Evolutionary conservation across 805 yeast genomes (phyloP).

Genomic region (Priceomyces carsonii): DNA sequence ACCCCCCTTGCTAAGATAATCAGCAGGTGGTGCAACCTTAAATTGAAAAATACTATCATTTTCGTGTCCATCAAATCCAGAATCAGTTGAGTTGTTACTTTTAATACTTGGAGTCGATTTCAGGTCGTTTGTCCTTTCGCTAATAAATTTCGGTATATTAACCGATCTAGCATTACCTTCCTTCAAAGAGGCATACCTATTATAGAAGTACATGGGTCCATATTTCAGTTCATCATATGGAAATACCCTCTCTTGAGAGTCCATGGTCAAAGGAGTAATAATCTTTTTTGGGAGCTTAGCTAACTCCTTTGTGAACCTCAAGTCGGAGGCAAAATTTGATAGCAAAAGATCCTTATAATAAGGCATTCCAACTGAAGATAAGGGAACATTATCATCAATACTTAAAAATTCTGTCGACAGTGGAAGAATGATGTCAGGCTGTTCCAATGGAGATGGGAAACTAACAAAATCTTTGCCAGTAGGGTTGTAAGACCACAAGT

Average conservation of each 20-base stretch:
- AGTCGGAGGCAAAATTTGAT: slow-evolving; percentile 76
- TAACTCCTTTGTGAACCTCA: slow-evolving; percentile 55
- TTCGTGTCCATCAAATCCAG: slow-evolving; percentile 12
- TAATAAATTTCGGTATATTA: slow-evolving; percentile 55
- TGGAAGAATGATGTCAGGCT: slow-evolving; percentile 46
- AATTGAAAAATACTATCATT: slow-evolving; percentile 18
- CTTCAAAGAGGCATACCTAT: slow-evolving; percentile 41
- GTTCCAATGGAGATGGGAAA: slow-evolving; percentile 47
- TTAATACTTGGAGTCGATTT: neutral
- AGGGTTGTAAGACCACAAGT: slow-evolving; percentile 61
- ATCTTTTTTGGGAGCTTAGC: slow-evolving; percentile 61
- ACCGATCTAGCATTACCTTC: slow-evolving; percentile 14
- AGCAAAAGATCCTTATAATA: slow-evolving; percentile 74
- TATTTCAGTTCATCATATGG: slow-evolving; percentile 56
- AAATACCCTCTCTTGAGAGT: slow-evolving; percentile 14
- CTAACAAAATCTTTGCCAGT: slow-evolving; percentile 34
- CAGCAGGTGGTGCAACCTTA: slow-evolving; percentile 9
- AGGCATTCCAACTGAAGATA: slow-evolving; percentile 82
- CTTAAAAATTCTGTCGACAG: slow-evolving; percentile 25
- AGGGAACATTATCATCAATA: slow-evolving; percentile 53
- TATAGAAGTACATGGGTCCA: slow-evolving; percentile 55
- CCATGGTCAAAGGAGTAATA: slow-evolving; percentile 47
- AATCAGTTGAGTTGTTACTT: neutral
- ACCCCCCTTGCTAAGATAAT: neutral
- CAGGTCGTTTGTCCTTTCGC: slow-evolving; percentile 40